Evolutionary conservation across 495 filamentous ascomycete genomes (phyloP).

Genomic region (Xanthoparmelia taractica): DNA sequence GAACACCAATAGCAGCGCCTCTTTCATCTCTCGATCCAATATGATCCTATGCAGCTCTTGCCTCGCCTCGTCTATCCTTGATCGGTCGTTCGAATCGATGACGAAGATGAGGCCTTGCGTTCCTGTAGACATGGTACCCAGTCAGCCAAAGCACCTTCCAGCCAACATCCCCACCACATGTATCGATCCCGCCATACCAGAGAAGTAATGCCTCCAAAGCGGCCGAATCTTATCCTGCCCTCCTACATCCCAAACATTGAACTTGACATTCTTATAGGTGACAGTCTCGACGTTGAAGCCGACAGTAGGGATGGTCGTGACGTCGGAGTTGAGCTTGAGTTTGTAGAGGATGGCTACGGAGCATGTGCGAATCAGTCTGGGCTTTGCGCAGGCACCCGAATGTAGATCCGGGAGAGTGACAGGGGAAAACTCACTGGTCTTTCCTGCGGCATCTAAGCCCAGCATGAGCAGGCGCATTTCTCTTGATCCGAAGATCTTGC

Average conservation of each 20-base stretch:
- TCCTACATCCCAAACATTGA: slow-evolving; percentile 99
- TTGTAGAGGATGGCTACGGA: slow-evolving; percentile 84
- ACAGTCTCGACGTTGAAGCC: slow-evolving; percentile 99
- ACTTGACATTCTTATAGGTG: slow-evolving; percentile 99
- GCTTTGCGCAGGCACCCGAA: background rate
- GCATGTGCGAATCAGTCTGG: background rate
- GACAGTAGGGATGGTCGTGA: slow-evolving; percentile 98
- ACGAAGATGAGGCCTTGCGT: slow-evolving; percentile 98
- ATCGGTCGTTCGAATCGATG: slow-evolving; percentile 82
- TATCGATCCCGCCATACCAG: slow-evolving; percentile 35
- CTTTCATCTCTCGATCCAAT: slow-evolving; percentile 96
- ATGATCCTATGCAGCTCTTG: slow-evolving; percentile 92
- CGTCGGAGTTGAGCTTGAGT: slow-evolving; percentile 96
- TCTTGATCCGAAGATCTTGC: slow-evolving; percentile 96
- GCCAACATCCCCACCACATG: slow-evolving; percentile 8
- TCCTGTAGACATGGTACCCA: slow-evolving; percentile 39
- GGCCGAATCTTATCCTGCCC: slow-evolving; percentile 99
- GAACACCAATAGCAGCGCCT: slow-evolving; percentile 86
- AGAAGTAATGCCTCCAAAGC: slow-evolving; percentile 99
- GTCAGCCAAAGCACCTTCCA: background rate
- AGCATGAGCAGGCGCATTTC: slow-evolving; percentile 97
- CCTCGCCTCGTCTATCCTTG: slow-evolving; percentile 80
- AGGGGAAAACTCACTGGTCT: slow-evolving; percentile 54
- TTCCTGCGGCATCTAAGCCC: slow-evolving; percentile 96
- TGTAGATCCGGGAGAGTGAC: background rate